Evolutionary conservation across 2,329 filamentous ascomycete genomes (phyloP).

Genomic region (Fusarium sp.): DNA sequence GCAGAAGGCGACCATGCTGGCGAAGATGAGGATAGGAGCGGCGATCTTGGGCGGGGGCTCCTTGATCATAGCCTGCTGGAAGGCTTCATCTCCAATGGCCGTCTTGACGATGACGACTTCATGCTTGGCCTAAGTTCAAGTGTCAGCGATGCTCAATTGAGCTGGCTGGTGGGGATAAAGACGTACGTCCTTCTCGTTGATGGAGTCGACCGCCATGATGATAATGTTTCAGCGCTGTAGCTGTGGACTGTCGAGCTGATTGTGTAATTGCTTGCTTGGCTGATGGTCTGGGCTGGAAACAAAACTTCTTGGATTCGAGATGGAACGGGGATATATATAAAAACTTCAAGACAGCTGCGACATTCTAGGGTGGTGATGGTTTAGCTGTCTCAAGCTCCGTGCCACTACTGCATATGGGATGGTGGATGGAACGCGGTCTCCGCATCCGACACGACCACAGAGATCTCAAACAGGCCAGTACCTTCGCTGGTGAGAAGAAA

Average conservation of each 20-base stretch:
- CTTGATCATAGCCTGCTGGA: slow-evolving; percentile 48
- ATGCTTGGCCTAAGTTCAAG: slow-evolving; percentile 1
- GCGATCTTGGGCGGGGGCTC: slow-evolving; percentile 43
- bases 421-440: slow-evolving; percentile 36
- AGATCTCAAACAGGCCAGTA: slow-evolving; percentile 31
- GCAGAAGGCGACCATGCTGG: slow-evolving; percentile 46
- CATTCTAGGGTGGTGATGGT: slow-evolving; percentile 3
- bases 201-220: slow-evolving; percentile 37
- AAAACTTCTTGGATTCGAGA: not conserved
- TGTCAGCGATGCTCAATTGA: not conserved
- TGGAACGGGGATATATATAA: slow-evolving; percentile 34
- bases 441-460: slow-evolving; percentile 37
- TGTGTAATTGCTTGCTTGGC: slow-evolving; percentile 6
- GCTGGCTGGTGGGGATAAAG: rapidly evolving
- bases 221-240: slow-evolving; percentile 22
- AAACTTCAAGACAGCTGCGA: not conserved
- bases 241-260: slow-evolving; percentile 6
- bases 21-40: slow-evolving; percentile 36
- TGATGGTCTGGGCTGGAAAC: slow-evolving; percentile 11
- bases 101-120: slow-evolving; percentile 37
- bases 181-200: slow-evolving; percentile 35
- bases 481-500: slow-evolving; percentile 1
- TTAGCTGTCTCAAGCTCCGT: not conserved
- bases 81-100: slow-evolving; percentile 44
- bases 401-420: slow-evolving; percentile 11